Base-by-base conservation (phyloP, 2,329 filamentous ascomycete species). In the Exophiala sideris region DNA sequence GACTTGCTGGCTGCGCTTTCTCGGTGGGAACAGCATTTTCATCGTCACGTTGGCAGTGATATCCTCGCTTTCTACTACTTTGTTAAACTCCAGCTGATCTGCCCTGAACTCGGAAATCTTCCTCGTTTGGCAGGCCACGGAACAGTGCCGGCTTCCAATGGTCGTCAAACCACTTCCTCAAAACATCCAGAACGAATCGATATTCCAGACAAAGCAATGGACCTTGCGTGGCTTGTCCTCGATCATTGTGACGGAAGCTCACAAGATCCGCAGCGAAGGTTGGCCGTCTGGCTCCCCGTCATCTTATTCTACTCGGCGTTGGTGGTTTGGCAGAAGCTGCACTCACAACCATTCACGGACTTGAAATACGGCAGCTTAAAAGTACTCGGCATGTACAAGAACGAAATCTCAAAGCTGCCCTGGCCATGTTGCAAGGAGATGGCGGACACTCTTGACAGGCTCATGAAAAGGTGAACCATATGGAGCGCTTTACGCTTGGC, bases 341-440 rank as follows among this genome's bases (percentile, higher is more conserved):
- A 42, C 5, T 38, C 20, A 39, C 39, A 40, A 16, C 14, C 38
- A 14, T 10, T 33, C 9, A 45, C 38, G 10, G 46, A 49, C 8
- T 34, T 38, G 8, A 54, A 49, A n/a, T 45, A 54, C 34, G 51
- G 51, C 9, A 49, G 38, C 38, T 20, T 54, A 32, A 54, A 48
- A 34, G 51, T 54, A 1, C 29, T 54, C 8, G 33, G 40, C 14
- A 54, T 54, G 51, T 54, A 45, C 46, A 54, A 49, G 46, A 33
- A 38, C 40, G 51, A 54, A 29, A 36, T 54, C 32, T n/a, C 38
- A n/a, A 40, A 54, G 24, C 20, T 54, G 11, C 46, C 46, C 3
- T 54, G 51, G 51, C 51, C 51, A 42, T 54, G 51, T 34, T 54
- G 51, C 16, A 16, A 10, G 10, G 29, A 41, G 24, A 54, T 54